Base-by-base conservation (phyloP, 371 early-diverging fungal genomes). In the Zopfochytrium polystomum region DNA sequence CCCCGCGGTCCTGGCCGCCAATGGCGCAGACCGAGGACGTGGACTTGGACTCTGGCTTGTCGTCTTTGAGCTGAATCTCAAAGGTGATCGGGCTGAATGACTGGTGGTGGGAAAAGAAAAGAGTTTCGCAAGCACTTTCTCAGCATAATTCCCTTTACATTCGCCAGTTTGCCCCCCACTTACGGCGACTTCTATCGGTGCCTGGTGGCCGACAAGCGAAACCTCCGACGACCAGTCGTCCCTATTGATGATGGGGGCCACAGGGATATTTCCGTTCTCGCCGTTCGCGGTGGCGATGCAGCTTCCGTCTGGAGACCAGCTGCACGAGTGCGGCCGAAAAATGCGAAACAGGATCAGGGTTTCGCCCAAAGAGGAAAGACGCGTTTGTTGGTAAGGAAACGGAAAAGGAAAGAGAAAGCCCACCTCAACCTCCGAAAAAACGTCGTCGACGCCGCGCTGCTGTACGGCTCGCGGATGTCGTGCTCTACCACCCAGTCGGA, bases 241-340 rank as follows among this genome's bases (percentile, higher is more conserved):
- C 50, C 96, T 71, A 18, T 77, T 71, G 20, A 96, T 81, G 5
- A 95, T 76, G 0, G 93, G 88, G 0, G 93, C 92, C 22, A 92
- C 85, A 29, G 92, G 90, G 52, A 87, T 82, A 33, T 76, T 73
- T 18, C 89, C 90, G 55, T 88, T 92, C 58, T 89, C 90, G 0
- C 93, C 96, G 70, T 95, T 93, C 29, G 93, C 91, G 7, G 93
- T 83, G 0, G 87, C 92, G 15, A 98, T 75, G 65, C 87, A 88
- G 26, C 84, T 82, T 13, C 95, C 98, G 60, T 96, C 95, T 0
- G 98, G 96, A 15, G 94, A 87, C 98, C 98, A 98, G 63, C 92
- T 67, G 83, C n/a, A n/a, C n/a, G n/a, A n/a, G n/a, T n/a, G n/a
- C n/a, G n/a, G n/a, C n/a, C n/a, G n/a, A n/a, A n/a, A n/a, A n/a